A percentile compares a stretch with the other conserved stretches of the same genome.
phyloP scores from a whole-genome alignment of 495 filamentous ascomycete species.

The Talaromyces proteolyticus region DNA sequence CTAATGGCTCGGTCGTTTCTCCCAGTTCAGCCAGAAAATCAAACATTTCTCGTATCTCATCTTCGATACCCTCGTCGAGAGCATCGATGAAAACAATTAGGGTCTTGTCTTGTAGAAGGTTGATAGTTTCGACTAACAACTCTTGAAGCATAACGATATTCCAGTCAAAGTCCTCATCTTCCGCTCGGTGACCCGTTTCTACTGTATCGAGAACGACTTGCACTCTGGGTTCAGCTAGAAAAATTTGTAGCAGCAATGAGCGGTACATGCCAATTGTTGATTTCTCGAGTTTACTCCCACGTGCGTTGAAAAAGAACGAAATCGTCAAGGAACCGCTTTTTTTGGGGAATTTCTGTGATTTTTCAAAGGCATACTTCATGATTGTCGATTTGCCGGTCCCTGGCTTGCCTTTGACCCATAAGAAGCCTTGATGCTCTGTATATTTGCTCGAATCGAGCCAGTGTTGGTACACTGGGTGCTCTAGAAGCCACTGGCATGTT shows the following conservation, averaged over 20 bases:
- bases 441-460: conserved; percentile 39
- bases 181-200: no score
- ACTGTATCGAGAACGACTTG: conserved; percentile 28
- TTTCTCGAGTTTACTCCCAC: conserved; percentile 37
- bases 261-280: conserved; percentile 43
- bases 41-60: conserved; percentile 27
- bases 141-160: conserved; percentile 17
- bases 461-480: conserved; percentile 26
- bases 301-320: conserved; percentile 41
- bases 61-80: conserved; percentile 33
- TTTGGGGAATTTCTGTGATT: conserved; percentile 3
- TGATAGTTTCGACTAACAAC: conserved; percentile 20
- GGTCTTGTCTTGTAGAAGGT: conserved; percentile 8
- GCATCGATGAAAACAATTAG: conserved; percentile 36
- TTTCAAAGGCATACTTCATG: conserved; percentile 25
- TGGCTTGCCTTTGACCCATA: conserved; percentile 46
- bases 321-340: conserved; percentile 13
- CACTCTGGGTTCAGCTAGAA: no score
- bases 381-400: conserved; percentile 40
- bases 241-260: conserved; percentile 23
- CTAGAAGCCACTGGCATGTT: conserved; percentile 47
- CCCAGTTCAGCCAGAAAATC: conserved; percentile 24
- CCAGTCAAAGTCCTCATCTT: no score
- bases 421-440: conserved; percentile 31
- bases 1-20: conserved; percentile 1